Evolutionary conservation across 257 asterid species (phyloP), one percentile per base, ranked within the genome.

Genomic region (Rauvolfia tetraphylla): DNA sequence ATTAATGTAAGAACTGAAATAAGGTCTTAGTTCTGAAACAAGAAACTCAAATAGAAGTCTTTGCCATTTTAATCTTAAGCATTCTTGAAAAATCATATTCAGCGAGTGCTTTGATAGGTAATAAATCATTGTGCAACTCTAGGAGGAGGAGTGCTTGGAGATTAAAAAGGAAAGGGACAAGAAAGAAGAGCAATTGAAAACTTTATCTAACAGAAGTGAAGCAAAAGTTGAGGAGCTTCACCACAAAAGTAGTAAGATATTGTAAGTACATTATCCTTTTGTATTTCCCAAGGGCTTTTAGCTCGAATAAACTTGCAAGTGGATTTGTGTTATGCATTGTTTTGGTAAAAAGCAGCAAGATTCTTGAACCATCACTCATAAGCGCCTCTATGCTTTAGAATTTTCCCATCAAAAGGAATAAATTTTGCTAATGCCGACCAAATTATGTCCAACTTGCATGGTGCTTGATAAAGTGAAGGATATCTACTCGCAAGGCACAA

Each of bases 121-220:
- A 75, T 59, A 39, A 68, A 68, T 79, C 53, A 73, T 78, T 82
- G 59, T 81, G 74, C 81, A 82, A 57, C 76, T 87, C 83, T 88
- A 90, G 97, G 96, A 91, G 88, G 81, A 84, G 82, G 96, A 93
- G 77, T 84, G 94, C 78, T 77, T 63, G 68, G 83, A 84, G 49
- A 89, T 88, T 66, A 86, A 88, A 78, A 87, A 78, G 82, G 89
- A 83, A 81, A 84, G 85, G 68, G 88, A 81, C 72, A 81, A 81
- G 75, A 88, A 88, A 82, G 88, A 86, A 88, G 85, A 86, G 87
- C 84, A 83, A 81, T 86, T 86, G 62, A 85, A 88, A 73, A 53
- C 62, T 63, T 22, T 82, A 44, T 78, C 79, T 75, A 69, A 83
- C 46, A 77, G 78, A 83, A 73, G 77, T 71, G 84, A 85, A 85